Evolutionary conservation across 2,329 filamentous ascomycete genomes (phyloP).

Genomic region (Cryphonectria radicalis): DNA sequence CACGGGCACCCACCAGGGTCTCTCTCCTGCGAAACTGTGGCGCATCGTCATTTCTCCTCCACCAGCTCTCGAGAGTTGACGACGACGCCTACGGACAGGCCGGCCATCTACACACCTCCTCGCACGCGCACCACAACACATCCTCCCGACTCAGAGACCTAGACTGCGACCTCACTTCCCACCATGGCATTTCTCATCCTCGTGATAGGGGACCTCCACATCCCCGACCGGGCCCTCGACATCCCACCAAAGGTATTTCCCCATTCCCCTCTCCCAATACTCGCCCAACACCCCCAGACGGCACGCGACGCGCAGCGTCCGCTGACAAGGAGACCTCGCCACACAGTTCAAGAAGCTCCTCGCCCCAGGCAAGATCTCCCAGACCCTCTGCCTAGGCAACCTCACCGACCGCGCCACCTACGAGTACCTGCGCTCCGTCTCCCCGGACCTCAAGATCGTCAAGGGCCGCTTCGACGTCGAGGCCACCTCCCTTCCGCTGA

Average conservation of each 20-base stretch:
- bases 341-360: conserved; percentile 78
- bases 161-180: conserved; percentile 15
- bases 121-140: neutral
- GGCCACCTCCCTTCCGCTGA: conserved; percentile 66
- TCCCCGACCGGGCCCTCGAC: conserved; percentile 88
- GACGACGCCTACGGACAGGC: neutral
- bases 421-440: conserved; percentile 76
- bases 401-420: conserved; percentile 80
- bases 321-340: neutral
- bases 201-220: conserved; percentile 91
- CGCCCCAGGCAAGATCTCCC: conserved; percentile 80
- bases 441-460: conserved; percentile 73
- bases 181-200: conserved; percentile 89
- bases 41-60: neutral
- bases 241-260: conserved; percentile 81
- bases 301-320: neutral
- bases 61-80: neutral
- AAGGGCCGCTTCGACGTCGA: conserved; percentile 70
- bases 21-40: conserved; percentile 13
- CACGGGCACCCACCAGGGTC: neutral
- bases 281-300: no score
- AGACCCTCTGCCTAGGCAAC: conserved; percentile 80
- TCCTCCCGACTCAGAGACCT: neutral
- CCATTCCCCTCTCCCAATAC: conserved; percentile 17
- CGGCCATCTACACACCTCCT: neutral